Evolutionary conservation across 1,284 basidiomycete genomes (phyloP), one percentile per base, ranked within the genome.

Genomic region (Ustilago trichophora): DNA sequence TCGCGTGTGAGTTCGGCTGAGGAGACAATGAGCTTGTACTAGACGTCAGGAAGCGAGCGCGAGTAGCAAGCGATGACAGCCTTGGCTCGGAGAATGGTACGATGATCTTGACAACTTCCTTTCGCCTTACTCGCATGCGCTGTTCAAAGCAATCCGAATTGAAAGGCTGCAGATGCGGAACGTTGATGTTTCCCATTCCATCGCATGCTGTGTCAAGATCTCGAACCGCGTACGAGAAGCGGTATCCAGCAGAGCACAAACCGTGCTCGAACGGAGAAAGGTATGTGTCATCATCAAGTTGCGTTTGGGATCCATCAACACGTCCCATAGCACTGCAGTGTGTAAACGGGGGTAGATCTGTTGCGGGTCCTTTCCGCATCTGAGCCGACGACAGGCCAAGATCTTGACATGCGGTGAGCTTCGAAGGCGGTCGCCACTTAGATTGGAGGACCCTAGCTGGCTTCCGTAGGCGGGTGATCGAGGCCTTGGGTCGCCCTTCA

Each of bases 91-190:
- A 64, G 22, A 68, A 55, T 3, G 65, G 65, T 3, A 68, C 19
- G 29, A 68, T 56, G 49, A 68, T 35, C 36, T 68, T 68, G 50
- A 68, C 65, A 12, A 64, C 58, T 36, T 63, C 49, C 19, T 57
- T 54, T 19, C 51, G 51, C 15, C 49, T 36, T 25, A 16, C 26
- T 9, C 45, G 53, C 31, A 46, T 46, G 13, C 51, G 51, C 22
- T 22, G 41, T 13, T 40, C 27, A 1, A 62, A 46, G 0, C 32
- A 22, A 1, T 26, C n/a, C n/a, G 27, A 42, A 7, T 47, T n/a
- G 42, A 62, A 43, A 12, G 58, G 37, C 10, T 50, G 51, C 13
- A 50, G 33, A 3, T 18, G 24, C 19, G 31, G 32, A 24, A 41
- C 21, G 27, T 15, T 4, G 9, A 4, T 13, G 26, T 22, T 5